Conservation (phyloP, 768 basidiomycete genomes). For the Roridomyces roridus region DNA sequence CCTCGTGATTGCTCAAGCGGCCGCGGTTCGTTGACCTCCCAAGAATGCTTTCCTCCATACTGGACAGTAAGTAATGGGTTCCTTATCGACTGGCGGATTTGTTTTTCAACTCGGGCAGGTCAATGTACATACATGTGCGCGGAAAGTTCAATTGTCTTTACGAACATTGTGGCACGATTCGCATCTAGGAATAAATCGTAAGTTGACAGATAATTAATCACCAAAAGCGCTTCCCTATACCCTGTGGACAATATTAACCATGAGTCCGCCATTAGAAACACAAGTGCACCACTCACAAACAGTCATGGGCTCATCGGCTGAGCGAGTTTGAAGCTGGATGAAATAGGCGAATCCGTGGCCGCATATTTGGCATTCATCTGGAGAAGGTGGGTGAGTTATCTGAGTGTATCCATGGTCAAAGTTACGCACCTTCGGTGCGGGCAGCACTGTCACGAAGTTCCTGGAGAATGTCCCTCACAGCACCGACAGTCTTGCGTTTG, state of each 20-base stretch:
- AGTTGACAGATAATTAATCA: background rate
- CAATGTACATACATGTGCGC: too few relatives aligned
- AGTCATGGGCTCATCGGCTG: conserved; percentile 19
- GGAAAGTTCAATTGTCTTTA: background rate
- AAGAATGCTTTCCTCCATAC: too few relatives aligned
- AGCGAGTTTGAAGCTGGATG: conserved; percentile 15
- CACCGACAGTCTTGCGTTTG: conserved; percentile 6
- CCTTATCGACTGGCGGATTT: too few relatives aligned
- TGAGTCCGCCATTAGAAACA: background rate
- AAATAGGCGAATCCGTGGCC: conserved; percentile 18
- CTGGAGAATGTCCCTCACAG: conserved; percentile 7
- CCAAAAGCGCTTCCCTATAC: conserved; percentile 3
- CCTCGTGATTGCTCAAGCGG: too few relatives aligned
- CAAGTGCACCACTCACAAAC: conserved; percentile 3
- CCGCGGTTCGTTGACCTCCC: too few relatives aligned
- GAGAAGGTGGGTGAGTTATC: background rate
- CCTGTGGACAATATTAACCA: background rate
- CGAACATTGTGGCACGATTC: background rate
- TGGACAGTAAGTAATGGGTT: too few relatives aligned
- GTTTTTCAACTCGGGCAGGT: too few relatives aligned
- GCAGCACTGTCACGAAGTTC: conserved; percentile 12
- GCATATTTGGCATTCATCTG: conserved; percentile 18
- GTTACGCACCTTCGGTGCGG: conserved; percentile 7
- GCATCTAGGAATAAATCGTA: background rate
- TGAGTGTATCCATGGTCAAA: background rate